Percentiles rank a stretch among this genome's conserved stretches.
Conservation (phyloP, 75 land plant genomes). For the Picea glauca region DNA sequence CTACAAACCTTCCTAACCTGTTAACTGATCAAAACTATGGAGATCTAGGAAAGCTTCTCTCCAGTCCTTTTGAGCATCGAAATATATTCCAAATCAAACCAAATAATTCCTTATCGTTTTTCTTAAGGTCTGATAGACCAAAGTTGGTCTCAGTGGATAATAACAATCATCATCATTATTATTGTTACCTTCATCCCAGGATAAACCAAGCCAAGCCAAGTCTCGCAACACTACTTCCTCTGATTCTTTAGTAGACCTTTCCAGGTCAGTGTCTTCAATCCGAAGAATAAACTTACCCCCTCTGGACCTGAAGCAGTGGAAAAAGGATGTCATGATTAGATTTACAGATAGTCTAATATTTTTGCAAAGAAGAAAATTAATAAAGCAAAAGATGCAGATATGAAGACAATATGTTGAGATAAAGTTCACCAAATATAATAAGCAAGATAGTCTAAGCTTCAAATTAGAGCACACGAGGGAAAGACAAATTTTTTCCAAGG, state of each 20-base stretch:
- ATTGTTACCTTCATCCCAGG: slow-evolving; percentile 92
- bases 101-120: too few species aligned
- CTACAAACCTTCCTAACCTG: too few species aligned
- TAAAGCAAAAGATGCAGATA: background rate
- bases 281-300: slow-evolving; percentile 93
- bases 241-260: slow-evolving; percentile 86
- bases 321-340: slow-evolving; percentile 2
- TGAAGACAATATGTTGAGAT: background rate
- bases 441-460: background rate
- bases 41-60: too few species aligned
- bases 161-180: background rate
- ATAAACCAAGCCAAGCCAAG: slow-evolving; percentile 90
- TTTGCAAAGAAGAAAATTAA: background rate
- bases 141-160: background rate
- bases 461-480: background rate
- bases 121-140: too few species aligned
- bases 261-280: slow-evolving; percentile 95
- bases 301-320: slow-evolving; percentile 44
- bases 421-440: background rate
- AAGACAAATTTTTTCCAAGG: background rate
- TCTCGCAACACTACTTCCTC: slow-evolving; percentile 85
- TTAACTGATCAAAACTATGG: too few species aligned
- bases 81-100: too few species aligned
- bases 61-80: too few species aligned
- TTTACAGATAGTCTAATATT: background rate